Conservation (phyloP, 441 rosid species). For the Biscutella auriculata region DNA sequence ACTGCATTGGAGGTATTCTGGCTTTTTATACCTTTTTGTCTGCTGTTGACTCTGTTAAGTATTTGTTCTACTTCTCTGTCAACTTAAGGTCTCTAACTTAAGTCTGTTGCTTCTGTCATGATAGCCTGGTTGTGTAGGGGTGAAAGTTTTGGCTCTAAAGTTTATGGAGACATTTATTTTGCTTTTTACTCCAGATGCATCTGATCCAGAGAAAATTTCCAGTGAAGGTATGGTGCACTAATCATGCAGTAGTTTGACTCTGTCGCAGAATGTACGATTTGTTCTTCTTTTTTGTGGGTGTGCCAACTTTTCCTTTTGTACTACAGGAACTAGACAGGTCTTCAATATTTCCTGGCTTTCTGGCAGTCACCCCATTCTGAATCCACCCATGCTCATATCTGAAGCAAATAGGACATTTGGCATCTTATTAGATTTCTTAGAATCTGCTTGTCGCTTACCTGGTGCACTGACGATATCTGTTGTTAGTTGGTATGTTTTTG, state of each 20-base stretch:
- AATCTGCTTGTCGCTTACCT: constrained; percentile 48
- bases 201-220: constrained; percentile 41
- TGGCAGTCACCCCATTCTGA: constrained; percentile 71
- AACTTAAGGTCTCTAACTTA: constrained; percentile 19
- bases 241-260: constrained; percentile 2
- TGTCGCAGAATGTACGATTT: not conserved
- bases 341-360: constrained; percentile 74
- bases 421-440: constrained; percentile 53
- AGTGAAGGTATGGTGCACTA: constrained; percentile 50
- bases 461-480: constrained; percentile 59
- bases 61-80: constrained; percentile 1
- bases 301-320: constrained; percentile 17
- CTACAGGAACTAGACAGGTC: constrained; percentile 46
- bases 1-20: constrained; percentile 61
- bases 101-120: constrained; percentile 16
- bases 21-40: not conserved
- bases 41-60: not conserved
- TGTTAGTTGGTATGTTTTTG: constrained; percentile 75
- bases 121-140: constrained; percentile 78
- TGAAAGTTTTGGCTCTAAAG: constrained; percentile 73
- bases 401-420: constrained; percentile 63
- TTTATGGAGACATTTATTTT: constrained; percentile 78
- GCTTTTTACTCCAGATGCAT: constrained; percentile 66
- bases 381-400: constrained; percentile 52
- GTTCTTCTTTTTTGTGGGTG: constrained; percentile 1